A percentile compares a stretch with the other conserved stretches of the same genome.
These are phyloP conservation scores for Barnettozyma botsteinii DNA, from an alignment of 805 yeast genomes.

Conservation along the genomic window DNA sequence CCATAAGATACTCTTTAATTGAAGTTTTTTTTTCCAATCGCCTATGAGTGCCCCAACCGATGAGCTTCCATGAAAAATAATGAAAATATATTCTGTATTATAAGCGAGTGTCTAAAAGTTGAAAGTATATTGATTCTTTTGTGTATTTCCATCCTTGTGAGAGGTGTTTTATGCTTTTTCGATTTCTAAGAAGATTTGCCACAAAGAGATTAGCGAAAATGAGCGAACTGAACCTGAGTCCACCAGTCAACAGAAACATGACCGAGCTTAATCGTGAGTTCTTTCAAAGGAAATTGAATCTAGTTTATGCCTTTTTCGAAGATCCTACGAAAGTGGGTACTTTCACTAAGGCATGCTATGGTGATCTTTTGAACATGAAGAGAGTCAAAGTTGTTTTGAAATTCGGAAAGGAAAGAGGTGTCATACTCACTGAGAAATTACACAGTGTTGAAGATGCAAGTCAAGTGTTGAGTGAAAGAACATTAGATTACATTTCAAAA, in stretches of 20 bases:
- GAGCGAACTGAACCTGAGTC: conserved; percentile 27
- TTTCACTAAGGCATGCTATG: conserved; percentile 52
- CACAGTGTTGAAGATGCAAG: conserved; percentile 33
- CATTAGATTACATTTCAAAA: conserved; percentile 42
- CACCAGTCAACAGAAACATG: conserved; percentile 70
- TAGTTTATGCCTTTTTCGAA: conserved; percentile 65
- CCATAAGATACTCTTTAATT: too few relatives aligned
- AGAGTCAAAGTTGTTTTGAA: conserved; percentile 65
- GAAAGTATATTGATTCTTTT: too few relatives aligned
- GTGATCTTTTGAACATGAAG: conserved; percentile 65
- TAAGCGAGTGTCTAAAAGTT: too few relatives aligned
- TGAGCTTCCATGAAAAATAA: too few relatives aligned
- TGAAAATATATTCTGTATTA: too few relatives aligned
- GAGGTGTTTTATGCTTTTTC: conserved; percentile 6
- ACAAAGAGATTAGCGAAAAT: conserved; percentile 1
- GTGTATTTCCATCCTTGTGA: background rate
- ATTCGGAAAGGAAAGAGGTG: conserved; percentile 32
- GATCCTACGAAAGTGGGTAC: conserved; percentile 45
- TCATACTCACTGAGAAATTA: conserved; percentile 54
- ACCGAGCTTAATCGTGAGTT: conserved; percentile 56
- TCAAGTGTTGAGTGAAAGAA: conserved; percentile 34
- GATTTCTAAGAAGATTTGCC: background rate
- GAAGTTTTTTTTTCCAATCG: background rate
- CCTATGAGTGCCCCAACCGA: conserved; percentile 5
- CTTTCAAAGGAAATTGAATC: conserved; percentile 50